Conservation (phyloP, 371 early-diverging fungal species). For the Circinella umbellata region DNA sequence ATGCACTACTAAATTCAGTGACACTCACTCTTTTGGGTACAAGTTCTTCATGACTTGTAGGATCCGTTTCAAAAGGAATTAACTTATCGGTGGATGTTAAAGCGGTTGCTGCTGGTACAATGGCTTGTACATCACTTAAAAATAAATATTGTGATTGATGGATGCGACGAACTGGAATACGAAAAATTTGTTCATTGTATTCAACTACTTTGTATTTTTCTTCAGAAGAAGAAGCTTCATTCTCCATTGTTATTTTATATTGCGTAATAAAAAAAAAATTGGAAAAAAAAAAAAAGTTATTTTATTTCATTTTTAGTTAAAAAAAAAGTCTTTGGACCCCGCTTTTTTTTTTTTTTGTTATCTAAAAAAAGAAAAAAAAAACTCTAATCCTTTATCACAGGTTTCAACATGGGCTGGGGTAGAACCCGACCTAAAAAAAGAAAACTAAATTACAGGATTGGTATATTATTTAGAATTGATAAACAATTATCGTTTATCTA, state of each 20-base stretch:
- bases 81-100: constrained; percentile 39
- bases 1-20: constrained; percentile 27
- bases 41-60: constrained; percentile 22
- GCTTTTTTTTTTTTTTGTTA: too few species aligned
- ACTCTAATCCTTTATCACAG: too few species aligned
- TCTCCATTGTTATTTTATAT: constrained; percentile 10
- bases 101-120: constrained; percentile 47
- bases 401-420: too few species aligned
- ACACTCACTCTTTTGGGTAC: constrained; percentile 39
- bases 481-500: too few species aligned
- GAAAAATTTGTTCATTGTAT: constrained; percentile 35
- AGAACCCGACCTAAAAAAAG: too few species aligned
- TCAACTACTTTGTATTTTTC: constrained; percentile 31
- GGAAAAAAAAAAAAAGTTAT: too few species aligned
- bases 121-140: constrained; percentile 39
- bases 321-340: too few species aligned
- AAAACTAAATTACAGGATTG: too few species aligned
- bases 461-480: too few species aligned
- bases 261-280: background rate
- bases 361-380: too few species aligned
- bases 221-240: constrained; percentile 24
- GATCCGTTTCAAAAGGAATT: constrained; percentile 43
- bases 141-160: constrained; percentile 35
- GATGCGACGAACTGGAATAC: constrained; percentile 43
- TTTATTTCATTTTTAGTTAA: too few species aligned